A percentile compares a stretch with the other conserved stretches of the same genome.
phyloP scores from a whole-genome alignment of 2,329 filamentous ascomycete genomes.

The Lecanicillium sp. region DNA sequence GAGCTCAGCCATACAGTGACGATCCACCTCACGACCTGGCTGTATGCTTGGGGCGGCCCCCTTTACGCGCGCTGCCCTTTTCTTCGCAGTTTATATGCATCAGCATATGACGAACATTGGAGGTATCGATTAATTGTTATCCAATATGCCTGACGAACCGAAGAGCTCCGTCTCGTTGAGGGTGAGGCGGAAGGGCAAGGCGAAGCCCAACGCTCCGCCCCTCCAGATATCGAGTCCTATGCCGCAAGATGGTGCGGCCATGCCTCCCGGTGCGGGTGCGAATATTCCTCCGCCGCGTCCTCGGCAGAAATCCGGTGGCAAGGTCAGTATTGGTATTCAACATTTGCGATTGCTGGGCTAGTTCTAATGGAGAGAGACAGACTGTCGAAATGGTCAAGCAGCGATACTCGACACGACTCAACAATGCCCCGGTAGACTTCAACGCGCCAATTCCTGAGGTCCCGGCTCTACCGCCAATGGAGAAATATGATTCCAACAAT shows the following conservation, averaged over 20 bases:
- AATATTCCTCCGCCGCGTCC: slow-evolving; percentile 26
- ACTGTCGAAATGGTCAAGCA: slow-evolving; percentile 83
- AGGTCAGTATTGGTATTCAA: slow-evolving; percentile 30
- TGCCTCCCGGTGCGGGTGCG: slow-evolving; percentile 14
- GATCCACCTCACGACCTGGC: no score
- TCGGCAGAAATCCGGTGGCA: slow-evolving; percentile 42
- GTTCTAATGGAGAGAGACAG: slow-evolving; percentile 24
- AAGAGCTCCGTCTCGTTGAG: slow-evolving; percentile 11
- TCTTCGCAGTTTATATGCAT: no score
- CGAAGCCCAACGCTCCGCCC: slow-evolving; percentile 50
- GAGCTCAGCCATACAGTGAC: no score
- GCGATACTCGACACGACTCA: slow-evolving; percentile 89
- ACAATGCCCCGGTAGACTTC: slow-evolving; percentile 63
- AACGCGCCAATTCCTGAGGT: slow-evolving; percentile 63
- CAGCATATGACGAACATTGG: no score
- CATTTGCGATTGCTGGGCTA: neutral
- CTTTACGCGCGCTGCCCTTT: no score
- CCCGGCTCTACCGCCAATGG: slow-evolving; percentile 54
- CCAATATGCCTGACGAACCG: slow-evolving; percentile 52
- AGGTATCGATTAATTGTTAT: neutral
- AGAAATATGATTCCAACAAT: slow-evolving; percentile 42
- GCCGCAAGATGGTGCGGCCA: slow-evolving; percentile 37
- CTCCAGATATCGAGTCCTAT: slow-evolving; percentile 56
- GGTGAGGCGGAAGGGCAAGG: slow-evolving; percentile 46
- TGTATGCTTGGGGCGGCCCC: no score